Evolutionary conservation across 2,329 filamentous ascomycete genomes (phyloP), one percentile per base, ranked within the genome.

Genomic region (Aaosphaeria arxii): DNA sequence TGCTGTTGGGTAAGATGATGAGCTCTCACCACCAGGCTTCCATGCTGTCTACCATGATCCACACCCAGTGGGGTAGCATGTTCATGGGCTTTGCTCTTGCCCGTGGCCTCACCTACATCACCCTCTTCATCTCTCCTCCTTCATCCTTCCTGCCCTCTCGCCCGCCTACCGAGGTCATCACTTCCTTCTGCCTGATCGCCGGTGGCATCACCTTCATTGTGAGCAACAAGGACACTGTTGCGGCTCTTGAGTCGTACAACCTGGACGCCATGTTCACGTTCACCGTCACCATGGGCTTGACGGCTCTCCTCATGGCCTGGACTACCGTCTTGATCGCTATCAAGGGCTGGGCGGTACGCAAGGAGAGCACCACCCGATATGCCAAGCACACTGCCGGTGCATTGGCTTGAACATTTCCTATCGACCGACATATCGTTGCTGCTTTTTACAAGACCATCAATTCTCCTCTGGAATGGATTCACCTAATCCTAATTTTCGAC

Each of bases 181-280:
- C 88, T 0, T 78, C 90, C 0, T 97, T 97, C 66, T 94, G 91
- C 38, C 77, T 97, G 50, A 89, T 95, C 53, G 79, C 88, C 1
- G 92, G 94, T 29, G 92, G 94, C 5, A 77, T 95, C 41, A 85
- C 96, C 46, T 96, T 97, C 72, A 96, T 96, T 88, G 80, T 88
- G 51, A 95, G 90, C 54, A 87, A 88, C 52, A 81, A 82, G 47
- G 90, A 95, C 63, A 87, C 87, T 0, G 81, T 96, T 29, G 69
- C 77, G 7, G 83, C 84, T n/a, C 89, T 96, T 75, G 85, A 91
- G 50, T 79, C 81, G 48, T 86, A 91, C 63, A 72, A 85, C 4
- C 74, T 96, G 11, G 88, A 96, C 63, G 89, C 89, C 54, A 96
- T 96, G 91, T 94, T 96, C 70, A 83, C 90, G 52, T 95, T 96